Evolutionary conservation across 768 basidiomycete species (phyloP).

Genomic region (Leccinum variicolor): DNA sequence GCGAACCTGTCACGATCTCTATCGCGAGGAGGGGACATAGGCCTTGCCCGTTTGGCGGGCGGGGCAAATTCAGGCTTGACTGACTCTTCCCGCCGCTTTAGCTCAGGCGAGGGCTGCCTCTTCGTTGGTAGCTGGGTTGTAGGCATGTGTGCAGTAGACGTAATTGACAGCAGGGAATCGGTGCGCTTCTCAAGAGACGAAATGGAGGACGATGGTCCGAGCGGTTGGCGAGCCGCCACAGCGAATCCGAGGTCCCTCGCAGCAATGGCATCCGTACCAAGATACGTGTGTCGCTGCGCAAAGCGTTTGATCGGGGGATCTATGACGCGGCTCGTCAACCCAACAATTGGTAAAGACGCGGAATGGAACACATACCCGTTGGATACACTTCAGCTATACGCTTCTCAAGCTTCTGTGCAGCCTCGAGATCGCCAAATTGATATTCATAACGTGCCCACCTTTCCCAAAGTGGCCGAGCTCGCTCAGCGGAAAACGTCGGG

Average conservation of each 20-base stretch:
- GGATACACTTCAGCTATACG: conserved; percentile 88
- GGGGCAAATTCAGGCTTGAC: conserved; percentile 38
- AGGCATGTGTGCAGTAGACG: conserved; percentile 25
- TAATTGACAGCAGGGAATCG: conserved; percentile 35
- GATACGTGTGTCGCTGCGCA: conserved; percentile 72
- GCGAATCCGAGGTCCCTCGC: conserved; percentile 84
- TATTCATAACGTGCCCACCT: conserved; percentile 96
- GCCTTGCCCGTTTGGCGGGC: conserved; percentile 42
- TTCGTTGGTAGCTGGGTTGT: conserved; percentile 23
- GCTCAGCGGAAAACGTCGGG: conserved; percentile 68
- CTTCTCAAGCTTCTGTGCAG: conserved; percentile 84
- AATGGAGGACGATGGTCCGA: conserved; percentile 15
- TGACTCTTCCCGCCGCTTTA: conserved; percentile 43
- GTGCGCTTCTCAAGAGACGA: conserved; percentile 33
- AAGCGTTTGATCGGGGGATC: conserved; percentile 90
- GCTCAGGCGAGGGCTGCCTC: conserved; percentile 32
- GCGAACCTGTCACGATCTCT: conserved; percentile 47
- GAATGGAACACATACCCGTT: conserved; percentile 49
- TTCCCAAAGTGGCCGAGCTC: conserved; percentile 88
- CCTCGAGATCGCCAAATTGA: conserved; percentile 88
- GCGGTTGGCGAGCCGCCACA: conserved; percentile 34
- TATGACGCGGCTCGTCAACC: conserved; percentile 27
- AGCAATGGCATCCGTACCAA: conserved; percentile 85
- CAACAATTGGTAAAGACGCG: not conserved
- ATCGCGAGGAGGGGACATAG: conserved; percentile 46